Percentiles rank a stretch among this genome's conserved stretches.
Conservation (phyloP, 2,329 filamentous ascomycete genomes). For the Ilyonectria sp. region DNA sequence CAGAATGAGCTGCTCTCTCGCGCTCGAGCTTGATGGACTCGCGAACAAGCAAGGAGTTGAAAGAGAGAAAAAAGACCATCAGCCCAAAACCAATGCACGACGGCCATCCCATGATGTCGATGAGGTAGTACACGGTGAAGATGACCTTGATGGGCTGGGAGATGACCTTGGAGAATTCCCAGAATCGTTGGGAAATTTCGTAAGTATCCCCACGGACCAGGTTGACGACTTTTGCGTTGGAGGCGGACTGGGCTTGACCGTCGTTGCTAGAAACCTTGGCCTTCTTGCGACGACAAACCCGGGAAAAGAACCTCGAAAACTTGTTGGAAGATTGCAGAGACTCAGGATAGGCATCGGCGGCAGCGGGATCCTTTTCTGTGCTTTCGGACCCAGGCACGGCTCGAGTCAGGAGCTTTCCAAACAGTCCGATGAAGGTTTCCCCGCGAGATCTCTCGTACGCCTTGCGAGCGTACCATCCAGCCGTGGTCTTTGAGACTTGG, state of each 20-base stretch:
- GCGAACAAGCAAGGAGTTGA: conserved; percentile 79
- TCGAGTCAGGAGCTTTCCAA: conserved; percentile 56
- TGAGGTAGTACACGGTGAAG: conserved; percentile 73
- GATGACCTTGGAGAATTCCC: conserved; percentile 86
- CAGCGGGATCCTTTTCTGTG: conserved; percentile 53
- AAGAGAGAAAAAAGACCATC: conserved; percentile 76
- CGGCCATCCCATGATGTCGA: conserved; percentile 85
- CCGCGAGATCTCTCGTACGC: conserved; percentile 88
- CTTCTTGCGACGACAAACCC: conserved; percentile 41
- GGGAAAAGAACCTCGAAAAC: conserved; percentile 35
- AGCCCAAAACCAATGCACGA: conserved; percentile 82
- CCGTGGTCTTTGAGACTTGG: conserved; percentile 54
- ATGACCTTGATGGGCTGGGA: conserved; percentile 84
- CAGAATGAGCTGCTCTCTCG: conserved; percentile 80
- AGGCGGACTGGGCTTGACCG: conserved; percentile 70
- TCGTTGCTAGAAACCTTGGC: conserved; percentile 9
- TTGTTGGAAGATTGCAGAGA: conserved; percentile 1
- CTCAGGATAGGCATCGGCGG: background rate
- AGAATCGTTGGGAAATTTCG: conserved; percentile 86
- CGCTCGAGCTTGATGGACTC: conserved; percentile 78
- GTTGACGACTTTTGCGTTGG: conserved; percentile 92
- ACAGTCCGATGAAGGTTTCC: conserved; percentile 66
- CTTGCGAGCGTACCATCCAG: conserved; percentile 85
- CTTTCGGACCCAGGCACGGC: conserved; percentile 57
- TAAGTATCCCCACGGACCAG: conserved; percentile 87